These are phyloP conservation scores for Oryza meridionalis DNA, from an alignment of 176 grass and related monocot genomes.

Conservation along the genomic window DNA sequence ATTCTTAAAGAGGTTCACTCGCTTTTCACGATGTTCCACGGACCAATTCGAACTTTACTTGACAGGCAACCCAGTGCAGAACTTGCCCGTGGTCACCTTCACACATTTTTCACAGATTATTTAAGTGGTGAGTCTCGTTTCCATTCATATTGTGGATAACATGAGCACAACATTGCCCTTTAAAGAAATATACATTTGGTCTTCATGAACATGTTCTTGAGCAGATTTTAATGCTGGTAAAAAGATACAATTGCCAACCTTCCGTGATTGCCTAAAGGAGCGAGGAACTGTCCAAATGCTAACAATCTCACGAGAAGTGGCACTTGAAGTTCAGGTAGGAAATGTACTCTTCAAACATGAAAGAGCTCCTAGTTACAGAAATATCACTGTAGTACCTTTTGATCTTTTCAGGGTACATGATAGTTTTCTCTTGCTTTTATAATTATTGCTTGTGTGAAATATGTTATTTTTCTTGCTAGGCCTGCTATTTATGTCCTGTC, in stretches of 20 bases:
- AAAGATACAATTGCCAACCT: constrained; percentile 81
- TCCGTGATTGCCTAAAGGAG: constrained; percentile 84
- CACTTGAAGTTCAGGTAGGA: constrained; percentile 94
- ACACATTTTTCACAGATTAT: constrained; percentile 90
- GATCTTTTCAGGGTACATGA: not conserved
- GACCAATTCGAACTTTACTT: constrained; percentile 72
- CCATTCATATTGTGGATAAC: constrained; percentile 2
- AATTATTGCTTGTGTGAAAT: not conserved
- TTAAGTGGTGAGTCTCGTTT: constrained; percentile 66
- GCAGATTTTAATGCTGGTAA: constrained; percentile 85
- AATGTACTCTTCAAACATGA: constrained; percentile 18
- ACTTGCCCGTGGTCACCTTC: constrained; percentile 76
- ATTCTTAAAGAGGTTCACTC: constrained; percentile 92
- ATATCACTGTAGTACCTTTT: not conserved
- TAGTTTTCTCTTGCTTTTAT: not conserved
- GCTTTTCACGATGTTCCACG: constrained; percentile 86
- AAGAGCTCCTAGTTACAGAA: constrained; percentile 13
- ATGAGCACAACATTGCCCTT: not conserved
- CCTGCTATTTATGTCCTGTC: not conserved
- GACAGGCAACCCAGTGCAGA: constrained; percentile 89
- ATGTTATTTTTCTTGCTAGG: not conserved
- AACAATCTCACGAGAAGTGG: constrained; percentile 88
- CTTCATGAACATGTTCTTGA: constrained; percentile 23
- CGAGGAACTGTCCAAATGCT: constrained; percentile 90
- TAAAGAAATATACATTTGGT: constrained; percentile 19